phyloP scores from a whole-genome alignment of 75 land plant species.

The Larix kaempferi region DNA sequence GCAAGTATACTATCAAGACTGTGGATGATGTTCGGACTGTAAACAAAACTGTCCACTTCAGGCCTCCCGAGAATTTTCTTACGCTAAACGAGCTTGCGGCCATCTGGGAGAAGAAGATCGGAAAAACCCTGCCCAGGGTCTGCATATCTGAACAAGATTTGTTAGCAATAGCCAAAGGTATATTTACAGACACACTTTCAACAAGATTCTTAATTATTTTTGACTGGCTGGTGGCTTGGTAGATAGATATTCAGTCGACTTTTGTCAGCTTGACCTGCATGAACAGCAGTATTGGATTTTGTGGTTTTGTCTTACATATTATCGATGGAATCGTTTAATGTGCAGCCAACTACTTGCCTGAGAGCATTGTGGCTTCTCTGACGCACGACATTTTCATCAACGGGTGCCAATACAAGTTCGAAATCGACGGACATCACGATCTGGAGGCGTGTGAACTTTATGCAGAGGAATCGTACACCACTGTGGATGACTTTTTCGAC shows the following conservation, averaged over 20 bases:
- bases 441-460: conserved; percentile 23
- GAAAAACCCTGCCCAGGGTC: conserved; percentile 16
- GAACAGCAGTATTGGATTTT: neutral
- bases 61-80: conserved; percentile 18
- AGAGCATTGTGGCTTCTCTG: conserved; percentile 10
- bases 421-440: conserved; percentile 1
- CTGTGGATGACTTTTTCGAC: conserved; percentile 15
- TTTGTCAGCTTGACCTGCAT: neutral
- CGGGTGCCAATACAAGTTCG: conserved; percentile 15
- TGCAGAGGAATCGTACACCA: conserved; percentile 27
- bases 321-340: too few relatives aligned
- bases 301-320: neutral
- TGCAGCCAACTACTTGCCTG: conserved; percentile 9
- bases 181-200: neutral
- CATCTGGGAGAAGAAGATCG: conserved; percentile 24
- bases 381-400: conserved; percentile 14
- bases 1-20: conserved; percentile 19
- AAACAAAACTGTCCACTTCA: conserved; percentile 18
- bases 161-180: conserved; percentile 17
- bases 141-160: conserved; percentile 20
- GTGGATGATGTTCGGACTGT: conserved; percentile 18
- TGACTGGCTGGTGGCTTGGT: too few relatives aligned
- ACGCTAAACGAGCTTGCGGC: conserved; percentile 23
- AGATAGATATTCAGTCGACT: neutral
- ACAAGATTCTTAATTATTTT: neutral